These are phyloP conservation scores for Pisolithus albus DNA, from an alignment of 768 basidiomycete genomes.

Conservation along the genomic window DNA sequence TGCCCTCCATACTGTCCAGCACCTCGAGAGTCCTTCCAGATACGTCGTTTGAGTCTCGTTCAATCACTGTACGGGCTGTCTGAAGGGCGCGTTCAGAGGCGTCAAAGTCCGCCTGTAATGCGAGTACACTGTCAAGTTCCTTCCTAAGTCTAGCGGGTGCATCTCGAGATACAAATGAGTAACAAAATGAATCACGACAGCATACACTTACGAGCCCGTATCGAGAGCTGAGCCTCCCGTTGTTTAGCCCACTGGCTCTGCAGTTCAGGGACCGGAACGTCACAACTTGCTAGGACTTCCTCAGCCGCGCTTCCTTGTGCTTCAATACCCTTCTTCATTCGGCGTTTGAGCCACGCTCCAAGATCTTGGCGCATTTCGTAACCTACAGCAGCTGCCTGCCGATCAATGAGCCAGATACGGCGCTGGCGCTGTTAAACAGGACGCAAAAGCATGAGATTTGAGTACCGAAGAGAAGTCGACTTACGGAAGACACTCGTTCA, in stretches of 20 bases:
- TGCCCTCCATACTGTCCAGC: constrained; percentile 16
- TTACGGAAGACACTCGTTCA: constrained; percentile 27
- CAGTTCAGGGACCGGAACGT: background rate
- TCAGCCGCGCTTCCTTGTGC: constrained; percentile 2
- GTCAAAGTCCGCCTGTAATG: constrained; percentile 25
- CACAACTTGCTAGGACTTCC: background rate
- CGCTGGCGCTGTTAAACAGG: constrained; percentile 10
- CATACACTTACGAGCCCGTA: background rate
- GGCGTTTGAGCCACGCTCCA: constrained; percentile 27
- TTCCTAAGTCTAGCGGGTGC: constrained; percentile 10
- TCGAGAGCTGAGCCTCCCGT: background rate
- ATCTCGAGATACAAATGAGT: constrained; percentile 22
- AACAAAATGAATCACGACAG: background rate
- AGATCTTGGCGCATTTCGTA: constrained; percentile 22
- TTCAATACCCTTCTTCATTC: constrained; percentile 13
- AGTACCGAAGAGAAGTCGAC: constrained; percentile 1
- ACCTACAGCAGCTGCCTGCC: constrained; percentile 15
- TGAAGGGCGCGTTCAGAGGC: constrained; percentile 18
- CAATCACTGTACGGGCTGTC: background rate
- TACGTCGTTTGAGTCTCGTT: constrained; percentile 1
- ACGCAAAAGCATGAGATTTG: background rate
- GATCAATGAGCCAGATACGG: constrained; percentile 31
- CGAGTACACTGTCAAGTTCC: constrained; percentile 18
- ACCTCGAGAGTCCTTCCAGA: constrained; percentile 4
- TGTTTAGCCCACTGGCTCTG: background rate